These are phyloP conservation scores for Malus sylvestris DNA, from an alignment of 306 rosid genomes.

Conservation along the genomic window DNA sequence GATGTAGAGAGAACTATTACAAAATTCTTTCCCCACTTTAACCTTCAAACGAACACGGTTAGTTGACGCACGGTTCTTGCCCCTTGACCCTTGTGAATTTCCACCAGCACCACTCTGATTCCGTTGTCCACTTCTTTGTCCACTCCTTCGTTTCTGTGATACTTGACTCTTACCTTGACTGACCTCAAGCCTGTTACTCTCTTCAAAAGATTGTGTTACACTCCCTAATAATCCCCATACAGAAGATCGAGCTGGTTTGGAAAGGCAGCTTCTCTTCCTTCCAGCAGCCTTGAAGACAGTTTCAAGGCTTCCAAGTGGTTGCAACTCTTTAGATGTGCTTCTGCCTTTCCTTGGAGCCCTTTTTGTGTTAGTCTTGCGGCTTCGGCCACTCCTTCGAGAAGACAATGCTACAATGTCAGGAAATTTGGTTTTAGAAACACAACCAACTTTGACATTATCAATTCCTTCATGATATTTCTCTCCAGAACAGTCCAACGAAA, in stretches of 20 bases:
- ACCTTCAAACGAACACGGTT: conserved; percentile 73
- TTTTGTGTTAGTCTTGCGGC: conserved; percentile 49
- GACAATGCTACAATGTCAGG: conserved; percentile 32
- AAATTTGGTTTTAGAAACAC: conserved; percentile 31
- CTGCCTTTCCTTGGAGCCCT: conserved; percentile 54
- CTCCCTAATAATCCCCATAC: conserved; percentile 71
- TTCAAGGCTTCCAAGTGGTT: conserved; percentile 25
- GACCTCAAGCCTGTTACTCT: conserved; percentile 36
- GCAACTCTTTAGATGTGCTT: conserved; percentile 33
- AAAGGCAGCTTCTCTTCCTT: conserved; percentile 75
- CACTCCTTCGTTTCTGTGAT: conserved; percentile 40
- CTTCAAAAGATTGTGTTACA: conserved; percentile 47
- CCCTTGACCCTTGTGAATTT: conserved; percentile 37
- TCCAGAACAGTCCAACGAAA: conserved; percentile 21
- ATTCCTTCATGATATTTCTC: conserved; percentile 38
- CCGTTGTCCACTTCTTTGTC: conserved; percentile 33
- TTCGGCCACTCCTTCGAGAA: conserved; percentile 45
- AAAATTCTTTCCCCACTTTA: conserved; percentile 55
- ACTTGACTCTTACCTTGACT: conserved; percentile 40
- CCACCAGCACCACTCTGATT: conserved; percentile 40
- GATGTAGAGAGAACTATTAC: conserved; percentile 38
- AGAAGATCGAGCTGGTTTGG: conserved; percentile 73
- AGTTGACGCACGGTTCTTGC: conserved; percentile 31
- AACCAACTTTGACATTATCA: conserved; percentile 33
- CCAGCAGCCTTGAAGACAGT: conserved; percentile 40